Evolutionary conservation across 139 green algal species (phyloP).

Genomic region (Eudorina sp.): DNA sequence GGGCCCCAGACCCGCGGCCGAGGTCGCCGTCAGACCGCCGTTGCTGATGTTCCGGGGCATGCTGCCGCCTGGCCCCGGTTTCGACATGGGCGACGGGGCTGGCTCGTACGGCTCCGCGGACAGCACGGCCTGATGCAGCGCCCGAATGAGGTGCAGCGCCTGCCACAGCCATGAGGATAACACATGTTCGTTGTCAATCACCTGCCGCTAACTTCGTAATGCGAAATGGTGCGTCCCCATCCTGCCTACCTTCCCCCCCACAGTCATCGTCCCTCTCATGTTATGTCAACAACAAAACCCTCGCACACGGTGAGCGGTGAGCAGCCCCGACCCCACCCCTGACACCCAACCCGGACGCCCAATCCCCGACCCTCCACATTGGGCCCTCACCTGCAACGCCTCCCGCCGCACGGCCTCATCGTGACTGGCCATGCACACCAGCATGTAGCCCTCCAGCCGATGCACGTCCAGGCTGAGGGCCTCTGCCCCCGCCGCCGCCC

Average conservation of each 20-base stretch:
- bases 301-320: too few relatives aligned
- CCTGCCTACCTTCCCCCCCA: too few relatives aligned
- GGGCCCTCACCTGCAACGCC: conserved; percentile 54
- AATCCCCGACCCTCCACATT: not conserved
- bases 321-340: not conserved
- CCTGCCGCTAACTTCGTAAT: too few relatives aligned
- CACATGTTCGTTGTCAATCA: too few relatives aligned
- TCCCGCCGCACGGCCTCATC: conserved; percentile 64
- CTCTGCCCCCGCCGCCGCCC: not conserved
- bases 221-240: too few relatives aligned
- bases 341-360: not conserved
- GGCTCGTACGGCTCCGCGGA: not conserved
- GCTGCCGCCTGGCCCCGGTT: not conserved
- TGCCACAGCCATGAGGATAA: too few relatives aligned
- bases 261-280: too few relatives aligned
- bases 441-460: conserved; percentile 69
- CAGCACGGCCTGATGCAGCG: conserved; percentile 61
- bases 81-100: not conserved
- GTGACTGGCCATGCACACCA: conserved; percentile 70
- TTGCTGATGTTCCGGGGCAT: conserved; percentile 13
- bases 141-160: conserved; percentile 48
- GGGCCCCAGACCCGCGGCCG: not conserved
- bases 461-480: conserved; percentile 66
- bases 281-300: too few relatives aligned
- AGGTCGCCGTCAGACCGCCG: not conserved